Conservation (phyloP, 345 rosid genomes). For the Euphorbia peplus region DNA sequence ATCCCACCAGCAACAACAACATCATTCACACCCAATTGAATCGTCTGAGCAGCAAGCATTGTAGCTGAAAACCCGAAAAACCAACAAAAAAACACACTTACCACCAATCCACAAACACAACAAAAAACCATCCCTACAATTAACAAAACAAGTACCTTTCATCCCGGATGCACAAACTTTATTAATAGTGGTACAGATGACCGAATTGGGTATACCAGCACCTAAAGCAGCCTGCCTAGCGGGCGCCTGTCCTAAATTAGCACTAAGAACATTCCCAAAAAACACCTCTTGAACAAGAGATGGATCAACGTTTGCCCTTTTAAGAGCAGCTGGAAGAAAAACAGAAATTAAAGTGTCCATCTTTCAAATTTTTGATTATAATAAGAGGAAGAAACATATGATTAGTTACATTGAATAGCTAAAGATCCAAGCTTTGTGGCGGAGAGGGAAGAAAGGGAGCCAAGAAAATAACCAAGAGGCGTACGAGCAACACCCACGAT, state of each 20-base stretch:
- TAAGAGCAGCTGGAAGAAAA: slow-evolving; percentile 45
- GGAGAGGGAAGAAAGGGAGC: slow-evolving; percentile 29
- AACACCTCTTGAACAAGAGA: slow-evolving; percentile 89
- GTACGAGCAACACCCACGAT: slow-evolving; percentile 30
- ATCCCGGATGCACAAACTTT: slow-evolving; percentile 35
- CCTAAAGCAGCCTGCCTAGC: slow-evolving; percentile 97
- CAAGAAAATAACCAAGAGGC: slow-evolving; percentile 34
- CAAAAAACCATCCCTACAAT: neutral
- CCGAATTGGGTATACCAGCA: slow-evolving; percentile 43
- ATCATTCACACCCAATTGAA: slow-evolving; percentile 81
- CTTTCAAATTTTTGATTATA: neutral
- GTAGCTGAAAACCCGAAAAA: slow-evolving; percentile 54
- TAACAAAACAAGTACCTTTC: slow-evolving; percentile 19
- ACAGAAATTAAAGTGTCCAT: neutral
- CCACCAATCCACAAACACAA: neutral
- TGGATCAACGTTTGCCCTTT: slow-evolving; percentile 82
- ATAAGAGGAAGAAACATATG: neutral
- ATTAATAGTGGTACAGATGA: slow-evolving; percentile 31
- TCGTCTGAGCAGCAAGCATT: slow-evolving; percentile 91
- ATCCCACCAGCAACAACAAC: slow-evolving; percentile 97
- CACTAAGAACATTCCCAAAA: slow-evolving; percentile 95
- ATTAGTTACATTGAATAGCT: slow-evolving; percentile 13
- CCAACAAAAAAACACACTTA: neutral
- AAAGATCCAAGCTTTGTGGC: slow-evolving; percentile 33
- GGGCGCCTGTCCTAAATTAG: slow-evolving; percentile 97